Base-by-base conservation (phyloP, 2,329 filamentous ascomycete genomes). In the Cytospora piceae region DNA sequence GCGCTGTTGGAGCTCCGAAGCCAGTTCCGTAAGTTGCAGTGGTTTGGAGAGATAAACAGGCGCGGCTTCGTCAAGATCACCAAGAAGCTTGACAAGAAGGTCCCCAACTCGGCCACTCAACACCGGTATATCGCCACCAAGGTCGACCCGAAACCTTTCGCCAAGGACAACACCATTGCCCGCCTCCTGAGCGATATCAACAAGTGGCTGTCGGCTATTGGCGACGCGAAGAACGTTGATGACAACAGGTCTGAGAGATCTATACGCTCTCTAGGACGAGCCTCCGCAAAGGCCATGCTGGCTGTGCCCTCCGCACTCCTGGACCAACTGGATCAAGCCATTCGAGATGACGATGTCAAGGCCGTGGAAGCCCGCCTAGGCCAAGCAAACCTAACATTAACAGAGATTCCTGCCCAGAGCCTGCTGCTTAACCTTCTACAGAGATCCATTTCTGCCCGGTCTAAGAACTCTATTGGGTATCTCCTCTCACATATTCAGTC, bases 41-140 rank as follows among this genome's bases (percentile, higher is more conserved):
- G 94, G 94, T 99, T 98, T 75, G 94, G 94, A 58, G 94, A 98
- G 79, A 94, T 98, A 73, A 99, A 99, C 77, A 87, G 94, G 61
- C 86, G 92, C 69, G 95, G 95, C 2, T 99, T 99, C 74, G 87
- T 96, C 76, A 99, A 99, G 81, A 99, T 99, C 77, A 97, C 95
- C 60, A 99, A 99, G 82, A 99, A 99, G 79, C 82, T 97, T 55
- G 95, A 99, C 79, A 99, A 99, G 81, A 97, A 96, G 80, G 87
- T 97, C 3, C 85, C 90, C 1, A 85, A 87, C 55, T 87, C 88
- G 4, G 85, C 89, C 59, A 90, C 92, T 0, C 94, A 97, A 80
- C 89, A 92, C 74, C 87, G 89, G 65, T 99, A 98, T 74, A 84
- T 99, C 67, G 88, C 91, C 51, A 93, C 93, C 56, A 97, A 96